Evolutionary conservation across 257 asterid genomes (phyloP).

Genomic region (Rehmannia glutinosa): DNA sequence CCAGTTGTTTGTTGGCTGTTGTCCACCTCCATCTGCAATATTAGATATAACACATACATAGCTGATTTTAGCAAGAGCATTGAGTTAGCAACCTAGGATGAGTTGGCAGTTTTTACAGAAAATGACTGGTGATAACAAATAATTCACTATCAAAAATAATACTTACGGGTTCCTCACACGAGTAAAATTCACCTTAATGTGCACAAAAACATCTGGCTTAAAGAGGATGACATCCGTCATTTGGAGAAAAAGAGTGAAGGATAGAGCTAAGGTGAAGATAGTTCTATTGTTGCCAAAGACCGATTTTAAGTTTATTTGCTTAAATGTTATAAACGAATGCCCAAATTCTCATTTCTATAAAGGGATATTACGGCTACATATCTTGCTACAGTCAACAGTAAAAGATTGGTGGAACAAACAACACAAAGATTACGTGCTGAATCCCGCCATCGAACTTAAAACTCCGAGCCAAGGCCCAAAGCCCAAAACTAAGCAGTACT

Average conservation of each 20-base stretch:
- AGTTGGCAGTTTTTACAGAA: background rate
- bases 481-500: background rate
- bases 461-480: background rate
- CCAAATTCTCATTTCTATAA: background rate
- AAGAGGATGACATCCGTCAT: background rate
- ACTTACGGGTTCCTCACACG: background rate
- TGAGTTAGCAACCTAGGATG: background rate
- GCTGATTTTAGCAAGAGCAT: conserved; percentile 10
- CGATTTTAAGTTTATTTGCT: background rate
- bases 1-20: conserved; percentile 70
- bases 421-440: background rate
- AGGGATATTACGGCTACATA: background rate
- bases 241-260: background rate
- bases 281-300: background rate
- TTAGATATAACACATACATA: conserved; percentile 6
- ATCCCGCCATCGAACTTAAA: background rate
- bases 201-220: background rate
- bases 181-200: background rate
- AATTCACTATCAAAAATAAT: background rate
- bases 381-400: background rate
- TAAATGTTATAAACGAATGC: background rate
- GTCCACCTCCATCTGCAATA: conserved; percentile 64
- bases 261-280: background rate
- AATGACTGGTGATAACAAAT: background rate
- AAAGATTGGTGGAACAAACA: background rate